Percentiles rank a stretch among this genome's conserved stretches.
phyloP scores from a whole-genome alignment of 2,329 filamentous ascomycete species.

The Aureobasidium mangrovei region DNA sequence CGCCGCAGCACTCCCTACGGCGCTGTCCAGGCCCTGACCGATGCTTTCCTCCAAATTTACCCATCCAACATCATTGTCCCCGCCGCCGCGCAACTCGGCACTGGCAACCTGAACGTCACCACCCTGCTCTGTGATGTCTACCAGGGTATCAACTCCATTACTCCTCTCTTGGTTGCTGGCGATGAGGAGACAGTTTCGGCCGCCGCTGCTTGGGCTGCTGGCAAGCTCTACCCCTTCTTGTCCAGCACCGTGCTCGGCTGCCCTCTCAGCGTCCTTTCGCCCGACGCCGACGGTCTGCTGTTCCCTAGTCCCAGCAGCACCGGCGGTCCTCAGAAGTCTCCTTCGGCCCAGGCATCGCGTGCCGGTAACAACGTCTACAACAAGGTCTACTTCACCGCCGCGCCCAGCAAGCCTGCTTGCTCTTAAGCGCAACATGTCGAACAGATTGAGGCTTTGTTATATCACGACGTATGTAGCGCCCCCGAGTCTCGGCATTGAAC shows the following conservation, averaged over 20 bases:
- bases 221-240: constrained; percentile 25
- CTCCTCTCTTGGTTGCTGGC: constrained; percentile 25
- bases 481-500: too few species aligned
- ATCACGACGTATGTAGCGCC: too few species aligned
- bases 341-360: constrained; percentile 21
- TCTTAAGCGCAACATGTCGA: not conserved
- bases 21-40: constrained; percentile 25
- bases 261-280: constrained; percentile 21
- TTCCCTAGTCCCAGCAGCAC: constrained; percentile 23
- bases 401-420: constrained; percentile 18
- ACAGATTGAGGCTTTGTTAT: too few species aligned
- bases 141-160: constrained; percentile 30
- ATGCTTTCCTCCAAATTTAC: constrained; percentile 28
- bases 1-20: constrained; percentile 23
- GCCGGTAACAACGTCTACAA: constrained; percentile 30
- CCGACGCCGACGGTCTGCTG: constrained; percentile 20
- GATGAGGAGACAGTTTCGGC: constrained; percentile 19
- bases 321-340: constrained; percentile 26
- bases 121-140: constrained; percentile 29
- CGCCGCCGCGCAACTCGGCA: constrained; percentile 25
- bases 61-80: constrained; percentile 27
- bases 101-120: constrained; percentile 24
- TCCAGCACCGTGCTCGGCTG: constrained; percentile 28
- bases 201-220: constrained; percentile 24
- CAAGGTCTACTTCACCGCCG: constrained; percentile 26